Conservation (phyloP, 2,329 filamentous ascomycete genomes). For the Gnomoniopsis smithogilvyi region DNA sequence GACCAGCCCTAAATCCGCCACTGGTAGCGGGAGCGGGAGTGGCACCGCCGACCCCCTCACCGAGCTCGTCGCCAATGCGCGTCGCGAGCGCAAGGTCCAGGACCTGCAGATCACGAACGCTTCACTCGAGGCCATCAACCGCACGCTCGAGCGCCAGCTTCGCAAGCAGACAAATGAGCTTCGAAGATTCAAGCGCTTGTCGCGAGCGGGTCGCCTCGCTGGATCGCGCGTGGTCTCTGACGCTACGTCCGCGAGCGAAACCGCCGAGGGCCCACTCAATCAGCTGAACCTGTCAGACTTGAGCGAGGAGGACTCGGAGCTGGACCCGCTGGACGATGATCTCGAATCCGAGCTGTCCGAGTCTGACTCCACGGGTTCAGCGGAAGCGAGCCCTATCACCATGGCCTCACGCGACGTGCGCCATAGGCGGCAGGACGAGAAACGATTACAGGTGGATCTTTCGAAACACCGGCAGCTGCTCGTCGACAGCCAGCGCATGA, state of each 20-base stretch:
- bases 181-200: constrained; percentile 80
- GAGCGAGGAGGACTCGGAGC: constrained; percentile 39
- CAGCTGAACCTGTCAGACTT: constrained; percentile 48
- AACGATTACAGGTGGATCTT: constrained; percentile 78
- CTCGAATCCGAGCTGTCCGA: constrained; percentile 45
- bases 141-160: constrained; percentile 85
- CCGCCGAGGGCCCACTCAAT: constrained; percentile 36
- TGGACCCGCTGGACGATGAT: constrained; percentile 30
- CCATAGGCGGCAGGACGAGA: constrained; percentile 73
- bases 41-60: constrained; percentile 52
- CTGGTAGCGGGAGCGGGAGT: constrained; percentile 34
- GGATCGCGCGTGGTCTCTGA: constrained; percentile 39
- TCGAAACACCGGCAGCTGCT: constrained; percentile 86
- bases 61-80: constrained; percentile 81
- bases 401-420: constrained; percentile 41
- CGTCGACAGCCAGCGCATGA: constrained; percentile 89
- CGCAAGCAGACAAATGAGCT: constrained; percentile 88
- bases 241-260: constrained; percentile 35
- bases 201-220: constrained; percentile 69
- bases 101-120: constrained; percentile 97
- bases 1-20: constrained; percentile 56
- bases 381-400: constrained; percentile 37
- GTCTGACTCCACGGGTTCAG: constrained; percentile 32
- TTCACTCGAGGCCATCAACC: constrained; percentile 90
- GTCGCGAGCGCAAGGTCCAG: constrained; percentile 89